Evolutionary conservation across 2,329 filamentous ascomycete species (phyloP), one percentile per base, ranked within the genome.

Genomic region (Fusarium praegraminearum): DNA sequence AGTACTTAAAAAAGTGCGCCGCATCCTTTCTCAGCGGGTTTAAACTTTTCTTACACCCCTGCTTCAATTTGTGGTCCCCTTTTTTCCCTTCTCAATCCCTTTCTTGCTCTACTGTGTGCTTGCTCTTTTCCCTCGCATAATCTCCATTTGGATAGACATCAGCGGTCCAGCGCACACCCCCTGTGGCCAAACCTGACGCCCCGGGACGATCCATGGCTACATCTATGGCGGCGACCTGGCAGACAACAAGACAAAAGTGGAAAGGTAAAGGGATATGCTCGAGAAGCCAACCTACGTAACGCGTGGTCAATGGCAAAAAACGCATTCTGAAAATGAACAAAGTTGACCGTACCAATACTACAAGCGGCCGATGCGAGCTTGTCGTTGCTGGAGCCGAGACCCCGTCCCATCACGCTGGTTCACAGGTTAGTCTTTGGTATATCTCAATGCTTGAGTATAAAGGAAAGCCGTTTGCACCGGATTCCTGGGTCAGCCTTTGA

Each of bases 391-490:
- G 66, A 58, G 65, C 57, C 68, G 51, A 69, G 68, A 64, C 62
- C 62, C 63, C 53, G 62, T 67, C 67, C 69, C 70, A 58, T 58
- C 64, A 64, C 46, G 57, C 63, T 69, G 67, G 64, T 60, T 69
- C 55, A 58, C 43, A 54, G 51, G 71, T 62, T 58, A 57, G 67
- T 56, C 66, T 59, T 63, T 40, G 38, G 49, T 26, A 30, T 41
- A 51, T 41, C 49, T 40, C 35, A 40, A 40, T 46, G 62, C 47
- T 56, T 70, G 61, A 68, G 65, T 73, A 73, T 74, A 74, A 74
- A 69, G 58, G 49, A 72, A 72, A 74, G 72, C 69, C 72, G 72
- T 73, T 72, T 67, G 57, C 70, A 71, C 72, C 72, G 55, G 62
- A 61, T 55, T 73, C 59, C 62, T 74, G 72, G 70, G 62, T 64